Conservation (phyloP, 495 filamentous ascomycete genomes). For the Jackrogersella minutella region DNA sequence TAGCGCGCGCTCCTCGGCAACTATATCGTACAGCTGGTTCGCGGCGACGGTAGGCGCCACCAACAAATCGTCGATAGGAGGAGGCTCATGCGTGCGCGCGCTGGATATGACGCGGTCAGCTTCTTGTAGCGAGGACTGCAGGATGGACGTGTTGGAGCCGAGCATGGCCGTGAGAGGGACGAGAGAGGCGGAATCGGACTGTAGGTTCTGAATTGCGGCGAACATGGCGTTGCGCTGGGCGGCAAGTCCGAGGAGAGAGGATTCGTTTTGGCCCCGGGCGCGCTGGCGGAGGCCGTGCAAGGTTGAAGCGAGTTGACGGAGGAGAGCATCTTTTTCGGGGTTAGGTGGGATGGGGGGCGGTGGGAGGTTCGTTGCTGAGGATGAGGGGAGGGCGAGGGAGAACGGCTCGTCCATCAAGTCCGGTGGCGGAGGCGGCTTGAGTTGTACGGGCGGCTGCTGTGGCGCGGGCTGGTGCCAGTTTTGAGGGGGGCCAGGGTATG, state of each 20-base stretch:
- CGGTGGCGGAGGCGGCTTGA: constrained; percentile 63
- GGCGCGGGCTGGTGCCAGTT: constrained; percentile 37
- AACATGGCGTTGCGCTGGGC: constrained; percentile 83
- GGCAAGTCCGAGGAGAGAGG: constrained; percentile 74
- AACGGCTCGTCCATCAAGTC: constrained; percentile 75
- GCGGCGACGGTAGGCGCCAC: constrained; percentile 94
- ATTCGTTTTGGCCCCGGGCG: constrained; percentile 69
- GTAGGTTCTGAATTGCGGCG: constrained; percentile 68
- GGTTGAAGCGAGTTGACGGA: constrained; percentile 75
- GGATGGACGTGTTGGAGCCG: constrained; percentile 75
- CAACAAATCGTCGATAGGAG: constrained; percentile 82
- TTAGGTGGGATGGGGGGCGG: constrained; percentile 93
- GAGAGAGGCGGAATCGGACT: constrained; percentile 75
- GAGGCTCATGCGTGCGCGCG: constrained; percentile 41
- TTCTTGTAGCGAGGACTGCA: constrained; percentile 76
- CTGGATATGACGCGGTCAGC: constrained; percentile 79
- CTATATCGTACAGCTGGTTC: constrained; percentile 87
- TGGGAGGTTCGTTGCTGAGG: constrained; percentile 48
- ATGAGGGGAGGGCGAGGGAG: constrained; percentile 69
- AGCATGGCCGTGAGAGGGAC: constrained; percentile 72
- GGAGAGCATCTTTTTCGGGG: constrained; percentile 91
- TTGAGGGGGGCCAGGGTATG: constrained; percentile 33
- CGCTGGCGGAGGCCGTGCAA: constrained; percentile 70
- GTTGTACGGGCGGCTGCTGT: constrained; percentile 41
- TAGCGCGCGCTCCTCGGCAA: constrained; percentile 83